Base-by-base conservation (phyloP, 2,329 filamentous ascomycete genomes). In the Beauveria asiatica region DNA sequence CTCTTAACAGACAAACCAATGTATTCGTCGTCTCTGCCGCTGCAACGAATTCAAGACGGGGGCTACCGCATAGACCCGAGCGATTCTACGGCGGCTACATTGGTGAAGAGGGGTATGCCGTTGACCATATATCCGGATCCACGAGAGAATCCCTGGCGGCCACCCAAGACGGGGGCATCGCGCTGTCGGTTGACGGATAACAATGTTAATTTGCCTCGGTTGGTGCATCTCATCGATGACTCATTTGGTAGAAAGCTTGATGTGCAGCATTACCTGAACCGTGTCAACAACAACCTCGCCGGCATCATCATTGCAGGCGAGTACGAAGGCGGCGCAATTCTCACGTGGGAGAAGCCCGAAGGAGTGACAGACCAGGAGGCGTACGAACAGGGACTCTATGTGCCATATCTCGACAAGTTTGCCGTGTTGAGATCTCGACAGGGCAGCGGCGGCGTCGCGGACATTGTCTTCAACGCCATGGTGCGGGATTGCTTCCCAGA, bases 351-450 rank as follows among this genome's bases (percentile, higher is more conserved):
- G 75, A 80, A 80, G 37, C 91, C 92, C 0, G 81, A 78, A 0
- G 83, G 79, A 0, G 74, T 84, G 21, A 74, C 76, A 49, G 80
- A 84, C 55, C 79, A 84, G 72, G 78, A 68, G 69, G 81, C 72
- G 61, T 76, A 82, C 60, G 74, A 78, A 19, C 79, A 80, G 41
- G 80, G 80, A 1, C 82, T 89, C 10, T 82, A 91, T 65, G 89
- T 99, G 0, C 94, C 94, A 0, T 99, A 99, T 70, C 81, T 99
- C 33, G 94, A 99, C 74, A 99, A 99, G 72, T 97, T 99, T 70
- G 94, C 94, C 0, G 94, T 99, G 0, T 79, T 96, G 17, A 93
- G 89, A 65, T 87, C 85, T 62, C 89, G 87, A 13, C 94, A 99
- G 72, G 94, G 94, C 0, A 90, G 89, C 0, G 91, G 91, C 1